Base-by-base conservation (phyloP, 306 rosid genomes). In the Sicyos baderoa region DNA sequence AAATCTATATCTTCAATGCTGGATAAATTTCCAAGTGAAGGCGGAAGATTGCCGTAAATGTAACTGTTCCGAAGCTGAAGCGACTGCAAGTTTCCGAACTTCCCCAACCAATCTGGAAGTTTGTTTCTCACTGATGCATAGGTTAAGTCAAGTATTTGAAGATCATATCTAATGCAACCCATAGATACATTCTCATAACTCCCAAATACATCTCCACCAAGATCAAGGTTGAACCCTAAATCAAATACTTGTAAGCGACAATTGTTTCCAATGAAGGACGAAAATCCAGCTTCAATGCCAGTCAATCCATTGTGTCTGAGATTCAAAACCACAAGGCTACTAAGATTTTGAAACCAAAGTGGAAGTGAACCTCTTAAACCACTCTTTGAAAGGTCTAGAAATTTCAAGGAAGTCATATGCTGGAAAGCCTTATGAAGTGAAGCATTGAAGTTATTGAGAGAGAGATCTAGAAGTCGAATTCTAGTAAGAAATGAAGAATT, bases 401-500 rank as follows among this genome's bases (percentile, higher is more conserved):
- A 21, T 14, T 27, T 47, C 7, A 67, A 47, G 51, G 72, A 48
- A 47, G 72, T 48, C 72, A 67, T 67, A 52, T 13, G 55, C 21
- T 40, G 72, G 68, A 37, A 58, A 37, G 18, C 63, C 8, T 57
- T 7, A 3, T 35, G 63, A 57, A 13, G 13, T 57, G 63, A n/a
- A 23, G 40, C n/a, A 13, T 1, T 13, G 5, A 57, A 57, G 0
- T 22, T 1, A 13, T 57, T 57, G 2, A 0, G 0, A 57, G 63
- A 57, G 1, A 57, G 22, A 15, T 57, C 63, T 57, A 57, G 40
- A 13, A 10, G 18, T 12, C 25, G 63, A 57, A 57, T 1, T 22
- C 37, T 7, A 5, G 67, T 17, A 66, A 79, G 25, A 27, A 50
- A 65, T 50, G 75, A 65, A 45, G 40, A 29, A 60, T 76, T 72